Evolutionary conservation across 176 grass and related monocot species (phyloP), one percentile per base, ranked within the genome.

Genomic region (Hordeum vulgare): DNA sequence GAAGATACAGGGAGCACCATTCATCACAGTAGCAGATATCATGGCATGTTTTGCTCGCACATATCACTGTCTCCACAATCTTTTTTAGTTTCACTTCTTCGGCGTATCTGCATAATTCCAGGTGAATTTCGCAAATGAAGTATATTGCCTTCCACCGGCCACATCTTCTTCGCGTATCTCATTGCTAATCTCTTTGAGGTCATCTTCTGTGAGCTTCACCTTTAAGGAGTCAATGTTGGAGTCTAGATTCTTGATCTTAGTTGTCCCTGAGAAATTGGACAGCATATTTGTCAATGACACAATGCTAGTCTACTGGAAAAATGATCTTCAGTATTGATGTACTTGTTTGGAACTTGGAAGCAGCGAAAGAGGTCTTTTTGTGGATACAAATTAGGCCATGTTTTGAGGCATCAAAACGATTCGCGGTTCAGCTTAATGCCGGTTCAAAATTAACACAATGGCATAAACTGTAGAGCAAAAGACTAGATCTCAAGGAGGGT

Each of bases 161-260:
- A 94, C 94, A 37, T 92, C 83, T 68, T 94, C 87, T 85, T 80
- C 83, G 3, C 72, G 83, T 57, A 97, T 76, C 87, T 70, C 65
- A 49, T 86, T 61, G 11, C 61, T 53, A 18, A 97, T 92, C 85
- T 95, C 88, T 81, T 95, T 83, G 69, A 90, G 57, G 39, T 95
- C 90, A 14, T 90, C 87, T 61, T 92, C 66, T 12, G 88, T 84
- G 24, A 95, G 85, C 31, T 84, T 95, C 70, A 92, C 54, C 58
- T 90, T 88, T 26, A 92, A 85, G 14, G 93, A 88, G 13, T 81
- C 90, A 79, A 95, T 88, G 83, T 92, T 95, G 74, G 86, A 75
- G 85, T 95, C 90, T 49, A 92, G 84, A 71, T 95, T 95, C 63
- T 86, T 95, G 21, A 90, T 90, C 80, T 92, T 95, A 29, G 93